Evolutionary conservation across 306 rosid species (phyloP).

Genomic region (Vigna hirtella): DNA sequence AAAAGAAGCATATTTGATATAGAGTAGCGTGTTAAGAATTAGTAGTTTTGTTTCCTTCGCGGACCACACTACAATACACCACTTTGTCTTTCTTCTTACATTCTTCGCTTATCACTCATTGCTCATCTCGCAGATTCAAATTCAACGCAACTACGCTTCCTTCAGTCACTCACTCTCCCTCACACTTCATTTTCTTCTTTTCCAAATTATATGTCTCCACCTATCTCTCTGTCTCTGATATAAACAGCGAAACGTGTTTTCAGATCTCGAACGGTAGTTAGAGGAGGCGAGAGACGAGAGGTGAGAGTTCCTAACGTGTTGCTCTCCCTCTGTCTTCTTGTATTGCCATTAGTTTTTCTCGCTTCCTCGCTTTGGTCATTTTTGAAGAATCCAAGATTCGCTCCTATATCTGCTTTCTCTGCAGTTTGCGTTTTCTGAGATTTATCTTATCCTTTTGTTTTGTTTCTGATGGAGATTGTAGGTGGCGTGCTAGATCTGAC

Average conservation of each 20-base stretch:
- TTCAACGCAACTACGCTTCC: neutral
- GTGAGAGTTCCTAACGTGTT: conserved; percentile 39
- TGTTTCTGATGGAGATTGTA: neutral
- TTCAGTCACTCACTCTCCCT: neutral
- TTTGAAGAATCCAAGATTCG: conserved; percentile 33
- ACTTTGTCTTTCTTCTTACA: conserved; percentile 36
- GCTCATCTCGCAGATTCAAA: conserved; percentile 28
- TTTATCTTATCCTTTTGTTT: neutral
- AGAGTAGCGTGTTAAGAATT: conserved; percentile 26
- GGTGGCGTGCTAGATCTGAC: conserved; percentile 55
- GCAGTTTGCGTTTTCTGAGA: conserved; percentile 6
- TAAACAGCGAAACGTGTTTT: conserved; percentile 25
- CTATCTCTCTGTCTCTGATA: conserved; percentile 18
- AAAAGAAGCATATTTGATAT: conserved; percentile 1
- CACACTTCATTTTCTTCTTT: neutral
- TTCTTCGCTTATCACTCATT: conserved; percentile 27
- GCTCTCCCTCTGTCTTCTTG: conserved; percentile 1
- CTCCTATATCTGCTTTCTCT: conserved; percentile 33
- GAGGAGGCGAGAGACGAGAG: conserved; percentile 17
- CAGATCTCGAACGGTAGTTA: conserved; percentile 51
- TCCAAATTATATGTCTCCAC: neutral
- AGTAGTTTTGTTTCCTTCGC: neutral
- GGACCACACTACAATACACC: conserved; percentile 30
- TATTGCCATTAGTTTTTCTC: neutral
- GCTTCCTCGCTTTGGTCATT: conserved; percentile 10